phyloP scores from a whole-genome alignment of 23 red algal genomes.

The Gracilaria vermiculophylla region DNA sequence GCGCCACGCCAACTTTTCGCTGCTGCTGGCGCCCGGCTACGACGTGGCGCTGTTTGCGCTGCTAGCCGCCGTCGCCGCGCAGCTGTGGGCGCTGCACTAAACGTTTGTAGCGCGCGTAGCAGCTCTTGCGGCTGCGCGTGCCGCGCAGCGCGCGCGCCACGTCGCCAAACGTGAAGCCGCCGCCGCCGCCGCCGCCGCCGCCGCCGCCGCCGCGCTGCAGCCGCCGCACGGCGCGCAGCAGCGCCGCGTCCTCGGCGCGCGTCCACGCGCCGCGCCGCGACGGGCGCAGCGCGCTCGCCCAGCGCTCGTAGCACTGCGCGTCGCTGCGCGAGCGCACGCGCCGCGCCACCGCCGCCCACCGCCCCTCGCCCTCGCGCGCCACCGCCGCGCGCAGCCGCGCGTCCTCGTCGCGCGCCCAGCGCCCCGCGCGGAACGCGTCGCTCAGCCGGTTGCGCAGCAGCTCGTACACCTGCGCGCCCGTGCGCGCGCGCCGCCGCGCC shows the following conservation, averaged over 20 bases:
- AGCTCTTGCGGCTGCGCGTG: neutral
- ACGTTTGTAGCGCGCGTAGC: neutral
- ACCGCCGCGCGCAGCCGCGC: neutral
- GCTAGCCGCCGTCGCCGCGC: neutral
- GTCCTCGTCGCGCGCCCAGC: neutral
- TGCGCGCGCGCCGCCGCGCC: too few relatives aligned
- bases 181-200: neutral
- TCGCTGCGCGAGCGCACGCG: neutral
- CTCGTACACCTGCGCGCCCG: slow-evolving; percentile 15
- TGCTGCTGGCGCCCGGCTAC: neutral
- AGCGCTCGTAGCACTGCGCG: slow-evolving; percentile 13
- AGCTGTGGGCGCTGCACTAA: neutral
- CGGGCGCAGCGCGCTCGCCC: neutral
- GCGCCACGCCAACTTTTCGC: neutral
- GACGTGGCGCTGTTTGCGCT: neutral
- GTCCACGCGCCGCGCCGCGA: neutral
- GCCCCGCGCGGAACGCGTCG: too few relatives aligned
- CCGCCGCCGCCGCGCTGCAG: neutral
- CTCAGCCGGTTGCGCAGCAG: neutral
- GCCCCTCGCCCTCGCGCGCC: neutral
- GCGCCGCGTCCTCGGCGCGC: neutral
- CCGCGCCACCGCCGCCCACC: neutral
- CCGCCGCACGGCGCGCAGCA: neutral
- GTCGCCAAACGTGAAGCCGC: neutral
- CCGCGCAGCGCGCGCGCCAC: neutral